Conservation (phyloP, 257 asterid species). For the Rhazya stricta region DNA sequence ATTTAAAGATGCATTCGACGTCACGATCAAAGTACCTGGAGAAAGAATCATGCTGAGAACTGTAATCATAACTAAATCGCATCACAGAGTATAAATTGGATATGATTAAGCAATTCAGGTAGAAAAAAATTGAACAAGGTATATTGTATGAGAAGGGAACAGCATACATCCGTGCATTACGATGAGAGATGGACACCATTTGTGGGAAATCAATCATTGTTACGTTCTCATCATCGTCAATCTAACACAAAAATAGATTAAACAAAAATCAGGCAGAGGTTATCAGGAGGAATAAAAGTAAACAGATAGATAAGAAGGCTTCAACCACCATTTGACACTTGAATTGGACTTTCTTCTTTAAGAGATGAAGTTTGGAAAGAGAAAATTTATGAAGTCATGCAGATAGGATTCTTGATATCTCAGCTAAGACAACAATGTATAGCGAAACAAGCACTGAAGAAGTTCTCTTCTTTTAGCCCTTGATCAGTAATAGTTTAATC, state of each 20-base stretch:
- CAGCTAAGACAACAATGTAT: neutral
- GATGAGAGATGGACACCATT: constrained; percentile 95
- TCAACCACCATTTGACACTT: neutral
- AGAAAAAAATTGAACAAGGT: neutral
- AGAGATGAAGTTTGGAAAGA: neutral
- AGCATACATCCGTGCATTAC: constrained; percentile 76
- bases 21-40: constrained; percentile 94
- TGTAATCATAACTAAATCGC: neutral
- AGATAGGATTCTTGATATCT: neutral
- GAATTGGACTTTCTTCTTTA: neutral
- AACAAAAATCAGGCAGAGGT: neutral
- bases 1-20: constrained; percentile 79
- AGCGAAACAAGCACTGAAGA: neutral
- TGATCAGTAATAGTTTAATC: neutral
- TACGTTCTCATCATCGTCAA: constrained; percentile 89
- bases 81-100: constrained; percentile 2
- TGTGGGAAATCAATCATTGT: constrained; percentile 96
- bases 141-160: constrained; percentile 1
- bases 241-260: constrained; percentile 32
- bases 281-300: neutral
- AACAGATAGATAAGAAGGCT: neutral
- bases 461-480: neutral
- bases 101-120: neutral
- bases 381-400: neutral
- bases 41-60: constrained; percentile 6